These are phyloP conservation scores for Nakazawaea populi DNA, from an alignment of 805 yeast genomes.

Conservation along the genomic window DNA sequence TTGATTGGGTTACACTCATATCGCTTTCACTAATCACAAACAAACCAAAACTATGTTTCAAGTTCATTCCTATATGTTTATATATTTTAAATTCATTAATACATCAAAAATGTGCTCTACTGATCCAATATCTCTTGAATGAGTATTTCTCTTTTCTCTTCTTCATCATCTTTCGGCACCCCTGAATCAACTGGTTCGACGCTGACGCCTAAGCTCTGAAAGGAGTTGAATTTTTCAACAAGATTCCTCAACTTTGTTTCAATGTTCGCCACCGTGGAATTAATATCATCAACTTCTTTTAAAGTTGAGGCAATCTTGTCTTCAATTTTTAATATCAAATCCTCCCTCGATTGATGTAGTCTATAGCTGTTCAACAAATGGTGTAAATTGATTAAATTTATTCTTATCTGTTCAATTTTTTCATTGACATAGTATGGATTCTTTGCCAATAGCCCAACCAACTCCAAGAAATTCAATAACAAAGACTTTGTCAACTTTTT, in stretches of 20 bases:
- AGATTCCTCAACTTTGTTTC: conserved; percentile 6
- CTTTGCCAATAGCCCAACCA: conserved; percentile 69
- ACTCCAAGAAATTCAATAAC: conserved; percentile 72
- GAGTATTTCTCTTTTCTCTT: background rate
- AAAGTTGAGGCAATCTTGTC: conserved; percentile 42
- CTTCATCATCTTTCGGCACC: background rate
- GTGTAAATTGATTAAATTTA: conserved; percentile 82
- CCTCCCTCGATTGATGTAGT: conserved; percentile 92
- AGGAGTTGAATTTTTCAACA: background rate
- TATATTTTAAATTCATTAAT: background rate
- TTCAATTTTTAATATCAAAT: conserved; percentile 70
- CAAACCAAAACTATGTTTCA: background rate
- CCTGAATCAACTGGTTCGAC: background rate
- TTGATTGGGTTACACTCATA: background rate
- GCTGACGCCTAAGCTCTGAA: background rate
- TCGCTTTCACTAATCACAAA: background rate
- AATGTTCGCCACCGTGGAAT: conserved; percentile 2
- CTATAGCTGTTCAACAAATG: conserved; percentile 88
- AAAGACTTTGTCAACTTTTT: conserved; percentile 76
- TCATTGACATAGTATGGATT: conserved; percentile 57
- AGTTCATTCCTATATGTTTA: background rate
- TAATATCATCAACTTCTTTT: conserved; percentile 4
- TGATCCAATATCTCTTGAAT: background rate
- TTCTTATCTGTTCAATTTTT: conserved; percentile 74
- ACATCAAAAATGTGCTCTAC: background rate